Evolutionary conservation across 225 moss, liverwort and hornwort genomes (phyloP).

Genomic region (Asterella californica): DNA sequence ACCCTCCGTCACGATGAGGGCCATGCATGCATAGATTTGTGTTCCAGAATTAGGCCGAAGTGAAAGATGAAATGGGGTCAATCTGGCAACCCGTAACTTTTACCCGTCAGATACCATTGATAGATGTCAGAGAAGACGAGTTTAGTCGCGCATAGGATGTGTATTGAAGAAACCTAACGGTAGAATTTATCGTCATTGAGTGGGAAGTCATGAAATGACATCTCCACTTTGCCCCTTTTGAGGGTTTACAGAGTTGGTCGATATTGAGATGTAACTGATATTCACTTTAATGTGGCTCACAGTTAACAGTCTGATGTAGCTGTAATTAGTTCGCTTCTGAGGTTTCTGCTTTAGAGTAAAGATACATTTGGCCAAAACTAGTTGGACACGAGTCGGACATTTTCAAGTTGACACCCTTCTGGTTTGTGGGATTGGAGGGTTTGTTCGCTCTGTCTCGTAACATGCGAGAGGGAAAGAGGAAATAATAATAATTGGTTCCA

Average conservation of each 20-base stretch:
- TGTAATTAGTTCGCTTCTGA: background rate
- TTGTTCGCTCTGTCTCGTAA: too few relatives aligned
- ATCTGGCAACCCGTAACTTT: background rate
- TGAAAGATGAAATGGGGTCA: slow-evolving; percentile 14
- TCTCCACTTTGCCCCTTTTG: background rate
- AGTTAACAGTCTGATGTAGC: background rate
- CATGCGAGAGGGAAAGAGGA: too few relatives aligned
- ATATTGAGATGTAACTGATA: slow-evolving; percentile 1
- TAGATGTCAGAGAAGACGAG: slow-evolving; percentile 1
- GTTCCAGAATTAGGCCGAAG: background rate
- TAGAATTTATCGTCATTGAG: background rate
- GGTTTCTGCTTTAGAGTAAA: too few relatives aligned
- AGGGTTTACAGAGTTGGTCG: slow-evolving; percentile 6
- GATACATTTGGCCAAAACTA: too few relatives aligned
- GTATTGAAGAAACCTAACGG: background rate
- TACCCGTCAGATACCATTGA: background rate
- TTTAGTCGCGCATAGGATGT: background rate
- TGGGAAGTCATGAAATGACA: background rate
- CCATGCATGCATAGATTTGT: background rate
- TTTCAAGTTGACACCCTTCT: too few relatives aligned
- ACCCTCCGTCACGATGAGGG: slow-evolving; percentile 1
- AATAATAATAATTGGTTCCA: too few relatives aligned
- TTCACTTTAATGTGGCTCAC: background rate
- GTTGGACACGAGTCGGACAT: too few relatives aligned
- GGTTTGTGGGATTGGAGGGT: too few relatives aligned